Base-by-base conservation (phyloP, 2,329 filamentous ascomycete species). In the Cladosporium halotolerans region DNA sequence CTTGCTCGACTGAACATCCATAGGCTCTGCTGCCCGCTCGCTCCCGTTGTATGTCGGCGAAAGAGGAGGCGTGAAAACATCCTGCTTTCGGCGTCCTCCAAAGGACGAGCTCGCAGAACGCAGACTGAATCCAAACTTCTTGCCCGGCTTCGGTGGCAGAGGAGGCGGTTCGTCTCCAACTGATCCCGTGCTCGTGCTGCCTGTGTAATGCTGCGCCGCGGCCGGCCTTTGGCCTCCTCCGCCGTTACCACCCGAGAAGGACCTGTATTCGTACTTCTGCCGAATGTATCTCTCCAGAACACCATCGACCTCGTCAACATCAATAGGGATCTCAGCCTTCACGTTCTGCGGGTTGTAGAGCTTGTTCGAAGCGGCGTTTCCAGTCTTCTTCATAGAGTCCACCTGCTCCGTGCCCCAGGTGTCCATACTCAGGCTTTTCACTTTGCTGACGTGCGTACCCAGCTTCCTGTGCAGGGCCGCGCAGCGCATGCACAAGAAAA, bases 401-500 rank as follows among this genome's bases (percentile, higher is more conserved):
- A 99, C 91, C 74, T 99, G 93, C 57, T 97, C 93, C 66, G 86
- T 85, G 45, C 88, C 84, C 93, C 93, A 99, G 62, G 86, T 93
- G 73, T 99, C 93, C 91, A 99, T 97, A 71, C 88, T 97, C 74
- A 99, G 73, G 36, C 91, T 97, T 73, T 99, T 99, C 76, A 99
- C 90, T 72, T 99, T 99, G 61, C 91, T 96, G 58, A 99, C 89
- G 72, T 99, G 93, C 39, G 93, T 97, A 57, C 93, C 93, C 66
- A 99, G 78, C 73, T 97, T 97, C 67, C 93, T 88, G 76, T 99
- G 93, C 66, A 97, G 81, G 52, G 90, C 82, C 51, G 91, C 93
- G 77, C 93, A 99, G 69, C 93, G 89, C 88, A 99, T 95, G 74
- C 93, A 99, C 47, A 99, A 78, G 70, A 99, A 99, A 60, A 97